Percentiles rank a stretch among this genome's conserved stretches.
These are phyloP conservation scores for Penicillium silybi DNA, from an alignment of 495 filamentous ascomycete species.

Conservation along the genomic window DNA sequence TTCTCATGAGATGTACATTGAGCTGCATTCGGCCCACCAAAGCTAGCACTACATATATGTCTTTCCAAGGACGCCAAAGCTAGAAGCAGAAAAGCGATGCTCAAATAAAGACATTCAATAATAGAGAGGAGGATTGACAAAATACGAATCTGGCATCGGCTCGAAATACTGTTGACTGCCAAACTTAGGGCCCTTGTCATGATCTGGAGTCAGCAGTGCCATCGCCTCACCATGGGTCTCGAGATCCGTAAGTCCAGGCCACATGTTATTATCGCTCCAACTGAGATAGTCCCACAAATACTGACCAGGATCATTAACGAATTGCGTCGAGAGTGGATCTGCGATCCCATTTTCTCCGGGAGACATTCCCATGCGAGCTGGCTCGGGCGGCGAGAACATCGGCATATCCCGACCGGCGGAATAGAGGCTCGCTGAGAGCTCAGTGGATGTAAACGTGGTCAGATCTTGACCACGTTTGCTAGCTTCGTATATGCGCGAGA, in stretches of 20 bases:
- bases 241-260: constrained; percentile 32
- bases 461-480: constrained; percentile 32
- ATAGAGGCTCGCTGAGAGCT: constrained; percentile 5
- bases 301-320: constrained; percentile 35
- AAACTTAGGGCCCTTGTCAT: constrained; percentile 31
- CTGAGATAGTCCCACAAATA: constrained; percentile 44
- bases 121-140: constrained; percentile 24
- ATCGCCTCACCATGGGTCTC: constrained; percentile 24
- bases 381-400: constrained; percentile 18
- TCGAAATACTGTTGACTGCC: constrained; percentile 27
- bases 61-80: not conserved
- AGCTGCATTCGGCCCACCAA: not conserved
- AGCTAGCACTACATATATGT: not conserved
- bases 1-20: not conserved
- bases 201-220: constrained; percentile 24
- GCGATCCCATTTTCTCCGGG: constrained; percentile 23
- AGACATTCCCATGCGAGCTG: constrained; percentile 15
- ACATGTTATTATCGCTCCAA: constrained; percentile 39
- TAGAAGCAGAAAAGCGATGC: not conserved
- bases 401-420: constrained; percentile 19
- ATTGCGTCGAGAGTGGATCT: constrained; percentile 24
- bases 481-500: constrained; percentile 67
- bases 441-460: not conserved
- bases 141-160: constrained; percentile 26
- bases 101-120: constrained; percentile 15